phyloP scores from a whole-genome alignment of 306 rosid genomes.

The Myrica gale region DNA sequence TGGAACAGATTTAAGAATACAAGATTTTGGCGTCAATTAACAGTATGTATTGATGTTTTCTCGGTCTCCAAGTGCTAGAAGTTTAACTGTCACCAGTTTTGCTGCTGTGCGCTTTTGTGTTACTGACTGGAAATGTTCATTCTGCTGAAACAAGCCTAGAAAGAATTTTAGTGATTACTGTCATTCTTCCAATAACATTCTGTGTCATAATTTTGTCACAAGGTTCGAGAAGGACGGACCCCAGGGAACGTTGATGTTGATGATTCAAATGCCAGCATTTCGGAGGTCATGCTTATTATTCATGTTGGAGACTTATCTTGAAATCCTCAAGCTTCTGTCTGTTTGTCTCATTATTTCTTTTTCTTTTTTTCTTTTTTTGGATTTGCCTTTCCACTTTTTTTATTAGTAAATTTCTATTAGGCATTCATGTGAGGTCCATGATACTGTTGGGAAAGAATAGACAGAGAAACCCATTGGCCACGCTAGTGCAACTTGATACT shows the following conservation, averaged over 20 bases:
- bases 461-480: conserved; percentile 15
- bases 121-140: conserved; percentile 2
- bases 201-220: conserved; percentile 16
- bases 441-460: conserved; percentile 1
- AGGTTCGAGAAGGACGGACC: conserved; percentile 96
- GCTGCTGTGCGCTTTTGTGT: conserved; percentile 8
- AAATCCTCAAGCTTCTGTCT: not conserved
- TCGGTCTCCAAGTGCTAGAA: conserved; percentile 6
- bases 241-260: conserved; percentile 51
- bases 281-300: conserved; percentile 89
- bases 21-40: conserved; percentile 97
- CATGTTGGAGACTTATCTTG: conserved; percentile 40
- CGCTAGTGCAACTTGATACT: conserved; percentile 15
- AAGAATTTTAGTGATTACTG: not conserved
- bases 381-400: not conserved
- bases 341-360: not conserved
- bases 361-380: not conserved
- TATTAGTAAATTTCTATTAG: not conserved
- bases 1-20: conserved; percentile 91
- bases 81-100: conserved; percentile 7
- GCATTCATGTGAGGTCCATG: not conserved
- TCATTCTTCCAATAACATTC: conserved; percentile 10
- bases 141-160: conserved; percentile 2
- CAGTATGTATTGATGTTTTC: conserved; percentile 46
- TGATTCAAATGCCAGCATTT: conserved; percentile 46